Conservation (phyloP, 768 basidiomycete genomes). For the Tricholoma furcatifolium region DNA sequence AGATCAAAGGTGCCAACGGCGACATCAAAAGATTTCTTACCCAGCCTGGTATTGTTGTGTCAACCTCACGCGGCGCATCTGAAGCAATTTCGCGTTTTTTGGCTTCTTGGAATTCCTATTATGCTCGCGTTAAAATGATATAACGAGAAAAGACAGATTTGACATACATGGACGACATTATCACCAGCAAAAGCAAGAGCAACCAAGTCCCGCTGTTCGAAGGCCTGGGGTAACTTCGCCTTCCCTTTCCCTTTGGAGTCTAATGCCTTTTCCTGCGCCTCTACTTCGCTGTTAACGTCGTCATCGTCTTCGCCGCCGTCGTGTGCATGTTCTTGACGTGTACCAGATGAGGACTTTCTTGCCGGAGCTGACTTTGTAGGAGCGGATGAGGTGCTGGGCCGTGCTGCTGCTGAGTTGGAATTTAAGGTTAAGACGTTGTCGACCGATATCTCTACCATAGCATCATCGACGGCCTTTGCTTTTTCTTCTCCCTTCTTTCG, state of each 20-base stretch:
- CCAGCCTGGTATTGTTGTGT: constrained; percentile 95
- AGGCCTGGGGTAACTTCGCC: constrained; percentile 54
- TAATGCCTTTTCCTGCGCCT: constrained; percentile 59
- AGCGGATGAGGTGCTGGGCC: constrained; percentile 32
- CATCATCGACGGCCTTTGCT: constrained; percentile 69
- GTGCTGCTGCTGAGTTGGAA: constrained; percentile 34
- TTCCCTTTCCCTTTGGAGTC: constrained; percentile 44
- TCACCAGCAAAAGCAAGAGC: constrained; percentile 96
- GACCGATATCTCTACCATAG: constrained; percentile 72
- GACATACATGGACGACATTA: constrained; percentile 83
- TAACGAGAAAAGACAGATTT: not conserved
- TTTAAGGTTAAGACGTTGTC: constrained; percentile 43
- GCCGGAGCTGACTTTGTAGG: constrained; percentile 1
- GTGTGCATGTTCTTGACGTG: constrained; percentile 45
- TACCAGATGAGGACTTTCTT: constrained; percentile 21
- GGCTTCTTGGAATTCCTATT: constrained; percentile 80
- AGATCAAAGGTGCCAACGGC: not conserved
- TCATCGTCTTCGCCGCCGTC: constrained; percentile 56
- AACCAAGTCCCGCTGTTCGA: constrained; percentile 90
- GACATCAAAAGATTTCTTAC: constrained; percentile 44
- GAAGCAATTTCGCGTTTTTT: constrained; percentile 81
- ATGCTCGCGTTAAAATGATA: not conserved
- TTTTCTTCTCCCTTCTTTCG: constrained; percentile 56
- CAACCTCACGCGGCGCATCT: constrained; percentile 86
- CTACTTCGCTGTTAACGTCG: constrained; percentile 65